Evolutionary conservation across 2,329 filamentous ascomycete species (phyloP), one percentile per base, ranked within the genome.

Genomic region (Xylariaceae sp.): DNA sequence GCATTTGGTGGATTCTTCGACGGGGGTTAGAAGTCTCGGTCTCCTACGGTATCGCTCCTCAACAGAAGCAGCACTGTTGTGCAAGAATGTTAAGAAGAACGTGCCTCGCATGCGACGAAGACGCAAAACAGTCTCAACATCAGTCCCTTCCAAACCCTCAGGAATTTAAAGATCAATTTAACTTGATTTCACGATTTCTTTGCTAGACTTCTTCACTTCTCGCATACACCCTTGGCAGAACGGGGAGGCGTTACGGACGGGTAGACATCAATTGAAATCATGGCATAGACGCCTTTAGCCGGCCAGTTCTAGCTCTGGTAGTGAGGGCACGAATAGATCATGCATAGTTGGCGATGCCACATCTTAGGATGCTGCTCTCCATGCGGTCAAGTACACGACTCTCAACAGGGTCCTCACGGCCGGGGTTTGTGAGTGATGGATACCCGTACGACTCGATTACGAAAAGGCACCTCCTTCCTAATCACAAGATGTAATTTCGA

Each of bases 41-140:
- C 60, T 64, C 51, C 56, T 70, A 1, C 66, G 61, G 55, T 71
- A 68, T 51, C 66, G 70, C 53, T 65, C 68, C 18, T 71, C 70
- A 1, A 35, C 65, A 7, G 70, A 72, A 54, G 66, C 66, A 4
- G 69, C 67, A 23, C 57, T 62, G 13, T 57, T 63, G n/a, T 68
- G 68, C 51, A 70, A 67, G 55, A 68, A 70, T 51, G 65, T 70
- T 66, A 70, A 63, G 59, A 68, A 65, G 58, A 70, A 62, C 53
- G 60, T 64, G 23, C 66, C 69, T 57, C 67, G 69, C 50, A 68
- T 72, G 68, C 67, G 70, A 15, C 65, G 65, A 50, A 66, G 69
- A 37, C 57, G 51, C 18, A 67, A 62, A 35, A 50, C 57, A n/a
- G 61, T 57, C 23, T 18, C 60, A 50, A n/a, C 55, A 45, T 11